Evolutionary conservation across 441 rosid species (phyloP).

Genomic region (Pelargonium australe): DNA sequence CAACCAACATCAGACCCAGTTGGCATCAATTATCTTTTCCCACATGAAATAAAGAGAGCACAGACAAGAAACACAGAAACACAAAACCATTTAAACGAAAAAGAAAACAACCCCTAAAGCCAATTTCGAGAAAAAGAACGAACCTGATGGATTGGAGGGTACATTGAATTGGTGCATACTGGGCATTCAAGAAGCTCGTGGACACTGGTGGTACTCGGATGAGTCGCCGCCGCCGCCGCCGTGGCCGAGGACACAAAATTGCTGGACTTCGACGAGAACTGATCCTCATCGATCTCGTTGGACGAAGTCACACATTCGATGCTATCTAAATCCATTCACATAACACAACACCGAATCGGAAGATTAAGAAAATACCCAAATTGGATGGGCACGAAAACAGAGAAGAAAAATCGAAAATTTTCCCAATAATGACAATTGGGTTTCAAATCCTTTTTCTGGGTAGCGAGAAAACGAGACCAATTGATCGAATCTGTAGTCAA

Average conservation of each 20-base stretch:
- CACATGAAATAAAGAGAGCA: not conserved
- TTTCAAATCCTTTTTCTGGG: no score
- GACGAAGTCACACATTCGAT: slow-evolving; percentile 66
- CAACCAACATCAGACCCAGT: not conserved
- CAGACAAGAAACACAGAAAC: not conserved
- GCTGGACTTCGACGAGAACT: slow-evolving; percentile 55
- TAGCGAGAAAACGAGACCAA: not conserved
- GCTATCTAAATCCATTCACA: slow-evolving; percentile 64
- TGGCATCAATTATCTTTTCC: not conserved
- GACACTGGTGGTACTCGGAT: slow-evolving; percentile 63
- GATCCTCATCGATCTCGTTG: slow-evolving; percentile 66
- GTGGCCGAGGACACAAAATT: slow-evolving; percentile 26
- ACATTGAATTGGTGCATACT: slow-evolving; percentile 95
- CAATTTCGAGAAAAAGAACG: slow-evolving; percentile 7
- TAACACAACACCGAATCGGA: slow-evolving; percentile 8
- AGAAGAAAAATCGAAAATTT: no score
- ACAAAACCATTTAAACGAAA: not conserved
- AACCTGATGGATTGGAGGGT: slow-evolving; percentile 99
- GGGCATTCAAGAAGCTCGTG: slow-evolving; percentile 98
- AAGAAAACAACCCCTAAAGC: slow-evolving; percentile 9
- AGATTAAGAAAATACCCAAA: not conserved
- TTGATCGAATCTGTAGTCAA: slow-evolving; percentile 3
- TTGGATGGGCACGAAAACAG: not conserved
- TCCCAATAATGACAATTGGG: no score
- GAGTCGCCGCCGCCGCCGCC: slow-evolving; percentile 36